Percentiles rank a stretch among this genome's conserved stretches.
phyloP scores from a whole-genome alignment of 768 basidiomycete genomes.

The Cystobasidium tubakii region DNA sequence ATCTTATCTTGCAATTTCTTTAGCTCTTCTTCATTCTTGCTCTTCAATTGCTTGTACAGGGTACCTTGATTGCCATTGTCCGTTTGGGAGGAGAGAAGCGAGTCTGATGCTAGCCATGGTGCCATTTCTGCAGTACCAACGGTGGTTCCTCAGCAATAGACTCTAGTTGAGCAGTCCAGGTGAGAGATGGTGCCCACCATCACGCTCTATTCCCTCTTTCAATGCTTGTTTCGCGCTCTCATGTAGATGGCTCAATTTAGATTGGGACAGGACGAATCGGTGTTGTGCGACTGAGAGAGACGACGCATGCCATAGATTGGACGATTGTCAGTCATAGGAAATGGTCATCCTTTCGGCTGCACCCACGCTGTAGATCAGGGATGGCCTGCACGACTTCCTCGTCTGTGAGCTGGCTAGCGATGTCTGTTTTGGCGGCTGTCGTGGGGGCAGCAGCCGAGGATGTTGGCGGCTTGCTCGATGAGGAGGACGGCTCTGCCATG shows the following conservation, averaged over 20 bases:
- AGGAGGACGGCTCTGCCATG: not conserved
- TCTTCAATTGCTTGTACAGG: slow-evolving; percentile 54
- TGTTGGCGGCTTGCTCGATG: not conserved
- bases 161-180: not conserved
- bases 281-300: slow-evolving; percentile 30
- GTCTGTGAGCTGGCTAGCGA: not conserved
- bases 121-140: slow-evolving; percentile 36
- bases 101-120: slow-evolving; percentile 31
- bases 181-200: slow-evolving; percentile 12
- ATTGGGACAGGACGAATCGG: slow-evolving; percentile 34
- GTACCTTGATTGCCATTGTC: not conserved
- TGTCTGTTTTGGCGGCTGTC: not conserved
- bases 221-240: slow-evolving; percentile 16
- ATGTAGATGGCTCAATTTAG: slow-evolving; percentile 16
- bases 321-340: too few species aligned
- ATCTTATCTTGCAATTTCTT: slow-evolving; percentile 69
- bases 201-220: slow-evolving; percentile 19
- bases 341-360: too few species aligned
- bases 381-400: not conserved
- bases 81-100: slow-evolving; percentile 3
- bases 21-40: slow-evolving; percentile 66
- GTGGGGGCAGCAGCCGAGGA: not conserved
- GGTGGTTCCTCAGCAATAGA: not conserved
- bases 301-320: too few species aligned
- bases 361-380: not conserved